Conservation (phyloP, 257 asterid genomes). For the Mitragyna speciosa region DNA sequence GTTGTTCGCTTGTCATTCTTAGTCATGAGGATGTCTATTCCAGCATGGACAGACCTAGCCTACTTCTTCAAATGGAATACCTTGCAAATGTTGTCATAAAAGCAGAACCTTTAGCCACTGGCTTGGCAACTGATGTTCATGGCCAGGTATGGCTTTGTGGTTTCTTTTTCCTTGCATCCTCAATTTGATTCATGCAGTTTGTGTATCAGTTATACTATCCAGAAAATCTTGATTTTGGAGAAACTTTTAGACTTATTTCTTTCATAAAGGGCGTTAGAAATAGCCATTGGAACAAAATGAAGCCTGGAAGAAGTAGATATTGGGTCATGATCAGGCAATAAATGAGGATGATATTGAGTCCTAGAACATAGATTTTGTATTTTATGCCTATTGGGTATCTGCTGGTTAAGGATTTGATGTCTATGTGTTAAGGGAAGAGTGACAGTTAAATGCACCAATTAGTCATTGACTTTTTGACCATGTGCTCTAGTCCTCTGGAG, state of each 20-base stretch:
- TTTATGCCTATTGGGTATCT: too few relatives aligned
- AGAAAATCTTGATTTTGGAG: neutral
- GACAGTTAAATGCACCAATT: too few relatives aligned
- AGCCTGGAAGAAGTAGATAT: neutral
- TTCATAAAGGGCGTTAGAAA: neutral
- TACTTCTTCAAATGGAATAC: slow-evolving; percentile 67
- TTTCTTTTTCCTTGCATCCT: neutral
- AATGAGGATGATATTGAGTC: neutral
- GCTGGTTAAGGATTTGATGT: too few relatives aligned
- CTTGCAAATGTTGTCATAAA: slow-evolving; percentile 70
- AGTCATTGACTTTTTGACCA: too few relatives aligned
- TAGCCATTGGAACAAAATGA: neutral
- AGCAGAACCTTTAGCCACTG: slow-evolving; percentile 91
- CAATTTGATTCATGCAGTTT: neutral
- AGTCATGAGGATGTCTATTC: slow-evolving; percentile 81
- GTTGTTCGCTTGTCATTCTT: slow-evolving; percentile 66
- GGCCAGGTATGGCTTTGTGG: slow-evolving; percentile 66
- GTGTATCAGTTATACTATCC: neutral
- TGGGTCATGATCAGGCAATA: neutral
- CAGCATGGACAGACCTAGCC: slow-evolving; percentile 41
- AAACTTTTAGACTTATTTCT: neutral
- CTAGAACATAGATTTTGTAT: neutral
- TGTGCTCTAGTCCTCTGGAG: too few relatives aligned
- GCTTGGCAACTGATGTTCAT: slow-evolving; percentile 87
- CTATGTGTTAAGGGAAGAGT: too few relatives aligned